Evolutionary conservation across 805 yeast genomes (phyloP), one percentile per base, ranked within the genome.

Genomic region (Ogataea ganodermae): DNA sequence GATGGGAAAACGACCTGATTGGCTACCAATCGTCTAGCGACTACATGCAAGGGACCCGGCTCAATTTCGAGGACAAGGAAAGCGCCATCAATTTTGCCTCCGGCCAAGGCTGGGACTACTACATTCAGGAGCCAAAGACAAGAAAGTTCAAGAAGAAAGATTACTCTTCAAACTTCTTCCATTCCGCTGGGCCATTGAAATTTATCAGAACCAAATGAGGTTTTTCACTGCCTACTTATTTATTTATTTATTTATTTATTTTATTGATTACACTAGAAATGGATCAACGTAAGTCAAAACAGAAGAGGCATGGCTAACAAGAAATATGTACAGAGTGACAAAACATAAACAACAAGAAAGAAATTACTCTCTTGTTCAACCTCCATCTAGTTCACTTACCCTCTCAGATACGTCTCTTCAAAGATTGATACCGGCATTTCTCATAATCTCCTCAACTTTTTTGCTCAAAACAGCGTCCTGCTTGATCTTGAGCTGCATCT

Each of bases 1-100:
- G 94, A 64, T 88, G 96, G 96, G 96, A 88, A 64, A 88, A 88
- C 68, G 92, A 86, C 65, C 73, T 88, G 63, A 88, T 88, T 68
- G 96, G 96, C 21, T 88, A 86, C 73, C 91, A 86, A 60, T 79
- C 87, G 38, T 74, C 86, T 37, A 80, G 86, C 30, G 96, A 88
- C 66, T 83, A 81, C 69, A 84, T 89, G 86, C 86, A 87, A 70
- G 89, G 85, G 14, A 84, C 92, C 7, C 78, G 78, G 62, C 68
- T 88, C 74, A 81, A 82, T 64, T 88, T 88, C 65, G 85, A 81
- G 61, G 72, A 83, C 43, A 83, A 80, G 67, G 92, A 88, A 40
- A 79, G 87, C 33, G 96, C 96, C 28, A 72, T 84, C 49, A 77
- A 78, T 48, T 88, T 88, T 67, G 95, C 95, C 9, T 78, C 81